Evolutionary conservation across 352 stramenopile genomes (phyloP).

Genomic region (Globisporangium viniferum): DNA sequence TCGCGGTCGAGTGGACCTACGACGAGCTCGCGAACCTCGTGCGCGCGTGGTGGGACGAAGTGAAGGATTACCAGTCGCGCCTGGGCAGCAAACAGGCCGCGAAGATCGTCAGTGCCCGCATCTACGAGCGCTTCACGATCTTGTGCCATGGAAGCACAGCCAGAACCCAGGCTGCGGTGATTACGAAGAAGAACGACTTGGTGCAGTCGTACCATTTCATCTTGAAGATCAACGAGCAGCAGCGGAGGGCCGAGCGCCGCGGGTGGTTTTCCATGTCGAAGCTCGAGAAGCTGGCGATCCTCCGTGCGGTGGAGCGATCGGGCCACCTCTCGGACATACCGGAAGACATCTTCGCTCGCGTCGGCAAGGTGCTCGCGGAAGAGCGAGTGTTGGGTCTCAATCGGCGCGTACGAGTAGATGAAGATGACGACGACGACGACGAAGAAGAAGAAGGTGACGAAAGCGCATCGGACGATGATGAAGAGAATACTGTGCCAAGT

Average conservation of each 20-base stretch:
- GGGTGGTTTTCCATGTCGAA: slow-evolving; percentile 4
- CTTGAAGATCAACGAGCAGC: not conserved
- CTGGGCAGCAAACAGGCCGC: not conserved
- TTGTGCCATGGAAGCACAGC: not conserved
- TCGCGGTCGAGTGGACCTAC: not conserved
- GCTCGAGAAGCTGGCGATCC: slow-evolving; percentile 6
- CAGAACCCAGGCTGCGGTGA: not conserved
- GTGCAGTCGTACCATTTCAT: slow-evolving; percentile 10
- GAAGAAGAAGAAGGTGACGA: not conserved
- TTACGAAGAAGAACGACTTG: slow-evolving; percentile 3
- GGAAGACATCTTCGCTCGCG: not conserved
- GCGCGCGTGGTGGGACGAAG: slow-evolving; percentile 3
- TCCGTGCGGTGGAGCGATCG: not conserved
- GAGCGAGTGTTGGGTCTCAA: not conserved
- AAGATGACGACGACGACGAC: not conserved
- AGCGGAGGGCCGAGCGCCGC: not conserved
- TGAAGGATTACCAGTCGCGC: not conserved
- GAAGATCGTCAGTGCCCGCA: not conserved
- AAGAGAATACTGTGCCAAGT: not conserved
- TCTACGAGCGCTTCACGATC: slow-evolving; percentile 8
- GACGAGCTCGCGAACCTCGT: not conserved
- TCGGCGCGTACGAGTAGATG: not conserved
- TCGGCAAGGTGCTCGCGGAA: not conserved
- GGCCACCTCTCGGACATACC: slow-evolving; percentile 2
- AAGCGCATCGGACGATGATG: not conserved